Evolutionary conservation across 2,329 filamentous ascomycete genomes (phyloP).

Genomic region (Coleophoma cylindrospora): DNA sequence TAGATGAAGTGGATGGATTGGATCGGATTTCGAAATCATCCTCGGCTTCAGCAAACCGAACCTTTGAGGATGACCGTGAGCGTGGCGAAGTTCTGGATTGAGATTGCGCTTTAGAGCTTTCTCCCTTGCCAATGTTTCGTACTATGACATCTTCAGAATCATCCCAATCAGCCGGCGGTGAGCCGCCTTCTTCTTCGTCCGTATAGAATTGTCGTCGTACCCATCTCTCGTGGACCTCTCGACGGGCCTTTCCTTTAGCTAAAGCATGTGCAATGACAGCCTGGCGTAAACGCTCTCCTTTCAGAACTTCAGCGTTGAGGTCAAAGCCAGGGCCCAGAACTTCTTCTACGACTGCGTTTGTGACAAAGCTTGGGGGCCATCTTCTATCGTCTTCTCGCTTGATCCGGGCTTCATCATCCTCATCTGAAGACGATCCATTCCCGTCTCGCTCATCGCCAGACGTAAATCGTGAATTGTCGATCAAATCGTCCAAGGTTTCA

Average conservation of each 20-base stretch:
- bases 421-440: constrained; percentile 5
- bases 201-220: constrained; percentile 74
- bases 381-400: constrained; percentile 8
- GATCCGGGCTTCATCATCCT: constrained; percentile 6
- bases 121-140: constrained; percentile 18
- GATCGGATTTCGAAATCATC: constrained; percentile 67
- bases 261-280: constrained; percentile 20
- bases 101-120: constrained; percentile 38
- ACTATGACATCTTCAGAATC: constrained; percentile 50
- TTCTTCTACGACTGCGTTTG: constrained; percentile 23
- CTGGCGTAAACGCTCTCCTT: constrained; percentile 9
- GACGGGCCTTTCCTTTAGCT: constrained; percentile 16
- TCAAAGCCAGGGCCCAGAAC: constrained; percentile 19
- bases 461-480: background rate
- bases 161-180: constrained; percentile 59
- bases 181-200: constrained; percentile 76
- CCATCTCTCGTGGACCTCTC: constrained; percentile 64
- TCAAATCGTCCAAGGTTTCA: background rate
- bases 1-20: constrained; percentile 68
- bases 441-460: constrained; percentile 1
- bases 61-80: constrained; percentile 74
- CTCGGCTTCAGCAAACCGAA: constrained; percentile 68
- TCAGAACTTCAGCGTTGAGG: constrained; percentile 14
- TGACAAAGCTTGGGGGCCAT: constrained; percentile 20
- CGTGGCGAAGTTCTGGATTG: constrained; percentile 36